Percentiles rank a stretch among this genome's conserved stretches.
These are phyloP conservation scores for Lumnitzera littorea DNA, from an alignment of 345 rosid genomes.

Conservation along the genomic window DNA sequence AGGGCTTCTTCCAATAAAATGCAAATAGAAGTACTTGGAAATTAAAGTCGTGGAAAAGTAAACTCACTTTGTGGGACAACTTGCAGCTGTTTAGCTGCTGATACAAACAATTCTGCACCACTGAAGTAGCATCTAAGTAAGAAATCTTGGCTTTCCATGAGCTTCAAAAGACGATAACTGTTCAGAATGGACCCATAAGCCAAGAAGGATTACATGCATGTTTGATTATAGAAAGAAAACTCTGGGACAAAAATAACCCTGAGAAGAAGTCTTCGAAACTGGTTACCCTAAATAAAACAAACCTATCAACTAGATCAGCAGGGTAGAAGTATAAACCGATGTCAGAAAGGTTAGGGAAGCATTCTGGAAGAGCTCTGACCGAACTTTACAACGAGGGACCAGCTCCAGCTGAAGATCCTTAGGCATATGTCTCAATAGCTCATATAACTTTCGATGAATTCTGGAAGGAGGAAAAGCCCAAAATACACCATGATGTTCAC, in stretches of 20 bases:
- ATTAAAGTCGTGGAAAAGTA: background rate
- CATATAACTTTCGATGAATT: conserved; percentile 32
- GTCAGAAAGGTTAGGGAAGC: conserved; percentile 32
- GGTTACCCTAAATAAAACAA: conserved; percentile 8
- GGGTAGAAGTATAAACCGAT: conserved; percentile 50
- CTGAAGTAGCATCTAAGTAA: conserved; percentile 33
- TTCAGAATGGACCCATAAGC: conserved; percentile 23
- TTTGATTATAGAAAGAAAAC: background rate
- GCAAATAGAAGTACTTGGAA: too few relatives aligned
- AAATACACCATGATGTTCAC: conserved; percentile 36
- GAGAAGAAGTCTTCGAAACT: background rate
- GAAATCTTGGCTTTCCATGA: conserved; percentile 26
- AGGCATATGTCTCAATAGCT: conserved; percentile 37
- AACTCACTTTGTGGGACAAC: conserved; percentile 33
- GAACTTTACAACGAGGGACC: conserved; percentile 27
- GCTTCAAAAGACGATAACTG: conserved; percentile 20
- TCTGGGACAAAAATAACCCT: conserved; percentile 5
- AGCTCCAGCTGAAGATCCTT: conserved; percentile 32
- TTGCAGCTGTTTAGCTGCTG: conserved; percentile 43
- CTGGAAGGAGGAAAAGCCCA: conserved; percentile 37
- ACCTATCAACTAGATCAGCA: conserved; percentile 38
- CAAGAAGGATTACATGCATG: conserved; percentile 3
- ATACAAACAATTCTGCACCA: conserved; percentile 52
- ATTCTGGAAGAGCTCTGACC: conserved; percentile 19
- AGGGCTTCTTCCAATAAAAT: too few relatives aligned